Conservation (phyloP, 306 rosid species). For the Trichosanthes cucumerina region DNA sequence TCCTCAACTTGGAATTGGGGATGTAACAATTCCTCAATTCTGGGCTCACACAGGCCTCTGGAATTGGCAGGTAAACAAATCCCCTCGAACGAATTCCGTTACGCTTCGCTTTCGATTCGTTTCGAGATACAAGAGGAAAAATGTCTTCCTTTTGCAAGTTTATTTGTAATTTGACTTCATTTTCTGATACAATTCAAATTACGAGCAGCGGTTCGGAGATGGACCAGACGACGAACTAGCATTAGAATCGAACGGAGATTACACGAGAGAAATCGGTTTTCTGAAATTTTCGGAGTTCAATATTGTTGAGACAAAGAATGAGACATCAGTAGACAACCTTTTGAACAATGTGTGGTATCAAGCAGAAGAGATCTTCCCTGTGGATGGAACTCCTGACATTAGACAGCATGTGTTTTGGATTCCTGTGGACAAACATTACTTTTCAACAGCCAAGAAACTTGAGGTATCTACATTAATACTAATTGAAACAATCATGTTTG, state of each 20-base stretch:
- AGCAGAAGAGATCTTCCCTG: slow-evolving; percentile 57
- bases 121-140: not conserved
- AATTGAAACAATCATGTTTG: not conserved
- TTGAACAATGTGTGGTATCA: slow-evolving; percentile 64
- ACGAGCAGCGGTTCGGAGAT: slow-evolving; percentile 44
- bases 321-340: slow-evolving; percentile 21
- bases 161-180: not conserved
- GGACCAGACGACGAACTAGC: slow-evolving; percentile 37
- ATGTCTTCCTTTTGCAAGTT: not conserved
- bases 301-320: slow-evolving; percentile 19
- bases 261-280: slow-evolving; percentile 37
- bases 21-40: slow-evolving; percentile 53
- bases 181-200: not conserved
- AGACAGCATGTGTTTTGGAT: slow-evolving; percentile 57
- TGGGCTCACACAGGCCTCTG: slow-evolving; percentile 84
- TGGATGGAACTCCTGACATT: slow-evolving; percentile 49
- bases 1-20: slow-evolving; percentile 61
- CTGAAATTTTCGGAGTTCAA: slow-evolving; percentile 35
- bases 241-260: slow-evolving; percentile 47
- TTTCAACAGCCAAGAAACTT: slow-evolving; percentile 30
- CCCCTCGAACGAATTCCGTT: not conserved
- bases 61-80: slow-evolving; percentile 68
- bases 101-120: not conserved
- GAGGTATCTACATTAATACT: slow-evolving; percentile 22
- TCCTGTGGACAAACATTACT: slow-evolving; percentile 38